Evolutionary conservation across 1,139 yeast species (phyloP).

Genomic region (Zygoascus sp.): DNA sequence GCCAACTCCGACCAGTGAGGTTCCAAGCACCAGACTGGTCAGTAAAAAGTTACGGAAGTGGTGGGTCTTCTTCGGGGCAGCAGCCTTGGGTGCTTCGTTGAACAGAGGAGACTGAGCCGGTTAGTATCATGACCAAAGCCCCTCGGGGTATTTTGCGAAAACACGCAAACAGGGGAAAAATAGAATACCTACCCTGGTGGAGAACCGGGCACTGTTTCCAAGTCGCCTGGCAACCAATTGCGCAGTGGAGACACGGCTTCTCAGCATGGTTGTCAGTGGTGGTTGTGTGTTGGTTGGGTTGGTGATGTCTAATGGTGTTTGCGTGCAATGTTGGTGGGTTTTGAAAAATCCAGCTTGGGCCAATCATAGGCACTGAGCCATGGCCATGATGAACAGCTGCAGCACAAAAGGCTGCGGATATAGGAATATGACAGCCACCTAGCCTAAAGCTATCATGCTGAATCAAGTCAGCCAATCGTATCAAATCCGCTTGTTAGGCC

Average conservation of each 20-base stretch:
- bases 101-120: conserved; percentile 4
- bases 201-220: background rate
- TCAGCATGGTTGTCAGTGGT: background rate
- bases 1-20: conserved; percentile 36
- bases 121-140: background rate
- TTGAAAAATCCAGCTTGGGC: background rate
- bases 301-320: no score
- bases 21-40: conserved; percentile 25
- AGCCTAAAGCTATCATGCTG: no score
- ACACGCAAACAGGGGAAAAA: no score
- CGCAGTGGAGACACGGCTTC: conserved; percentile 2
- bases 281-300: background rate
- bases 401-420: no score
- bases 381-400: no score
- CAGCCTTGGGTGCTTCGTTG: background rate
- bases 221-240: background rate
- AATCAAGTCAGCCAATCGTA: no score
- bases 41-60: conserved; percentile 33
- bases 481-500: no score
- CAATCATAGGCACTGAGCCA: no score
- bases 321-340: background rate
- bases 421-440: no score
- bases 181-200: background rate
- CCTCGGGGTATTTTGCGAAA: background rate
- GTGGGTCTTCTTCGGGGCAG: conserved; percentile 18